Conservation (phyloP, 202 grass and related monocot species). For the Musa balbisiana region DNA sequence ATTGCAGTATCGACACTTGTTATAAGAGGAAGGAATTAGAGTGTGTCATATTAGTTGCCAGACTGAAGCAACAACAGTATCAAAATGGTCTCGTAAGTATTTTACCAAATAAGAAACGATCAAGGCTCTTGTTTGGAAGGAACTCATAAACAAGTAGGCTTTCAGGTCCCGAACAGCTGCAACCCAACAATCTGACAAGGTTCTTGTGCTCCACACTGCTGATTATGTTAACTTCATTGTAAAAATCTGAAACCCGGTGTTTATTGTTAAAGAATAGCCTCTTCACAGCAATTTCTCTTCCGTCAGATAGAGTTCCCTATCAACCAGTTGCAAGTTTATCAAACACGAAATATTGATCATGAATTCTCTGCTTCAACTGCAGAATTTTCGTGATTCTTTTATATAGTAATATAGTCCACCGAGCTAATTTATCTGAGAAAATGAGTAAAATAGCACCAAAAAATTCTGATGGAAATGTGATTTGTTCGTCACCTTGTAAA, state of each 20-base stretch:
- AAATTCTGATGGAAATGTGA: background rate
- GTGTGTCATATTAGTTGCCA: background rate
- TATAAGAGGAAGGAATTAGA: no score
- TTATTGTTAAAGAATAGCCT: constrained; percentile 19
- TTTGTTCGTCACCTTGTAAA: background rate
- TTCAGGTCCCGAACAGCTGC: constrained; percentile 5
- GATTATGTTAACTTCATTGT: constrained; percentile 19
- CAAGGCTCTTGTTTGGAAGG: constrained; percentile 14
- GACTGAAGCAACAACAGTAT: background rate
- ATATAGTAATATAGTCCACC: background rate
- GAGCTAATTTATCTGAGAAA: background rate
- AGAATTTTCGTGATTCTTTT: background rate
- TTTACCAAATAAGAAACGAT: constrained; percentile 14
- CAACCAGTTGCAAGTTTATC: background rate
- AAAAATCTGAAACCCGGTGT: constrained; percentile 1
- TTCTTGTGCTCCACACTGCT: constrained; percentile 16
- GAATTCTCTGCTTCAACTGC: background rate
- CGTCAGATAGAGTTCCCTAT: constrained; percentile 7
- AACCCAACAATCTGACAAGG: constrained; percentile 13
- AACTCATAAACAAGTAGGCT: constrained; percentile 13
- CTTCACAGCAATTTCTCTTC: constrained; percentile 19
- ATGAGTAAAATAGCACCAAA: background rate
- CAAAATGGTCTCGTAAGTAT: background rate
- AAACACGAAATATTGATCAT: background rate
- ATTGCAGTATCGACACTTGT: no score